phyloP scores from a whole-genome alignment of 768 basidiomycete species.

The Rhodotorula paludigena region DNA sequence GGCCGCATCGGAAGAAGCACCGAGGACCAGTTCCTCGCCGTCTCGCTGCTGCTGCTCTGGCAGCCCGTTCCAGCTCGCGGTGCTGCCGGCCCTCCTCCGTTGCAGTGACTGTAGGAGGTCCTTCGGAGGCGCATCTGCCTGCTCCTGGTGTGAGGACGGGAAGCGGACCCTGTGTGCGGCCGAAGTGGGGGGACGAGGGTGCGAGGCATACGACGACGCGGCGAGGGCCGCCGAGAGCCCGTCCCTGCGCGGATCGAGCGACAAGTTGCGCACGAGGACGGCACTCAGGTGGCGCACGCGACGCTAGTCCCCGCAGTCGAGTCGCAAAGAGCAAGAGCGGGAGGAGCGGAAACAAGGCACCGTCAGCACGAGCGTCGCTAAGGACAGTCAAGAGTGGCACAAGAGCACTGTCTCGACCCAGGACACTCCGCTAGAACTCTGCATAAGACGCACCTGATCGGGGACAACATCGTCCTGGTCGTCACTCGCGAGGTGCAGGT shows the following conservation, averaged over 20 bases:
- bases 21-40: conserved; percentile 13
- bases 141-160: neutral
- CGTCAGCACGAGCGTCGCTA: neutral
- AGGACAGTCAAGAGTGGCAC: neutral
- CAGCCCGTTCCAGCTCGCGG: neutral
- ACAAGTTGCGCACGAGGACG: conserved; percentile 26
- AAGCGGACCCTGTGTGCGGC: neutral
- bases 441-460: conserved; percentile 14
- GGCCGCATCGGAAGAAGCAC: neutral
- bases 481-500: neutral
- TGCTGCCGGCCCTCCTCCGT: neutral
- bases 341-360: neutral
- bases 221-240: neutral
- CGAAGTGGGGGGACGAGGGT: neutral
- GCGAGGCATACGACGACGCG: neutral
- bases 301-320: conserved; percentile 18
- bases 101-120: no score
- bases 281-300: conserved; percentile 28
- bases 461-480: neutral
- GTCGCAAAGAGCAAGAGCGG: neutral
- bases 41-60: neutral
- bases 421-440: neutral
- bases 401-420: no score
- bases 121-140: neutral
- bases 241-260: conserved; percentile 3